These are phyloP conservation scores for Suillus clintonianus DNA, from an alignment of 768 basidiomycete species.

Conservation along the genomic window DNA sequence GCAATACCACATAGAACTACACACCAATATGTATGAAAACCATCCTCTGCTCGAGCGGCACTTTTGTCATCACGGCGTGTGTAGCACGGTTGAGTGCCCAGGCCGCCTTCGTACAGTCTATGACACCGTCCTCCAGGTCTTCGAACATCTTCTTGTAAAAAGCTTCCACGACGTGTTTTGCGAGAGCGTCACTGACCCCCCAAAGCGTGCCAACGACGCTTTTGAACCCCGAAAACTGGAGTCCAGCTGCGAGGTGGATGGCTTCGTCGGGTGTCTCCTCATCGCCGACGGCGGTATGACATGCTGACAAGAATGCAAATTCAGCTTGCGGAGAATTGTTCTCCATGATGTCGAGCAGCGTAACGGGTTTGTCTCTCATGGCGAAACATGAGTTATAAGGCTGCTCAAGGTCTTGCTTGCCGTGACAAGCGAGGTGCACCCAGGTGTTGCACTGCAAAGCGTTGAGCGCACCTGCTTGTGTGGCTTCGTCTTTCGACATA, in stretches of 20 bases:
- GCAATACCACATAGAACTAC: too few species aligned
- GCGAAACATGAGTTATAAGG: constrained; percentile 12
- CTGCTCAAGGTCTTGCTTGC: neutral
- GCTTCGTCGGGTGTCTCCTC: constrained; percentile 15
- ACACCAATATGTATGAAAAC: too few species aligned
- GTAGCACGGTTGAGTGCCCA: neutral
- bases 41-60: neutral
- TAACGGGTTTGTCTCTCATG: neutral
- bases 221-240: constrained; percentile 20
- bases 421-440: constrained; percentile 24
- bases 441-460: constrained; percentile 5
- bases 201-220: constrained; percentile 25
- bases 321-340: neutral
- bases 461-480: neutral
- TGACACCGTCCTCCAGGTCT: neutral
- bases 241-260: constrained; percentile 22
- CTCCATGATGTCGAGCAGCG: constrained; percentile 5
- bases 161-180: neutral
- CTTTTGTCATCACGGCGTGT: neutral
- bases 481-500: neutral
- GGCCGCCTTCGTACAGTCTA: constrained; percentile 6
- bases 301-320: constrained; percentile 19
- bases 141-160: neutral
- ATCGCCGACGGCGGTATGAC: constrained; percentile 22
- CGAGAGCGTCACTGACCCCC: constrained; percentile 8